Evolutionary conservation across 495 filamentous ascomycete genomes (phyloP), one percentile per base, ranked within the genome.

Genomic region (Lasiosphaeria ovina): DNA sequence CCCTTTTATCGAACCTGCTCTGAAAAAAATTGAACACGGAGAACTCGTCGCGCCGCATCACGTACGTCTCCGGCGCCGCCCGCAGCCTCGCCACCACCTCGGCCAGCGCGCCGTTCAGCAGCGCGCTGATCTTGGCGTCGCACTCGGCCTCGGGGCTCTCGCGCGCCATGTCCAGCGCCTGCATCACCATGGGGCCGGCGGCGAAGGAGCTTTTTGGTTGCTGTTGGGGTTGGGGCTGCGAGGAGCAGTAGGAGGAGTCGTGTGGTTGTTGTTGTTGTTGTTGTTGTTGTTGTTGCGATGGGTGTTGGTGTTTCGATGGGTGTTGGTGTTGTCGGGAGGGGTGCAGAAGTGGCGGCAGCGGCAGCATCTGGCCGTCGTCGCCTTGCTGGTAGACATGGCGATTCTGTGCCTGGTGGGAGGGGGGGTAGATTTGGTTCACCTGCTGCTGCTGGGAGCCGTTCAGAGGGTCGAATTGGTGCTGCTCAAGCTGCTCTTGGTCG

Each of bases 21-120:
- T 87, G 83, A 69, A 85, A 91, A 67, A 85, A 92, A 71, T 85
- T 93, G 80, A 92, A 91, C 34, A 94, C 77, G 14, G 88, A 82
- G 62, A 91, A 92, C 69, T 94, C 89, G 64, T 89, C 81, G 55
- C 78, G 76, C 9, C 72, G 82, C 72, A 93, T 83, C 14, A 92
- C 66, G 70, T 91, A 92, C 7, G 70, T 70, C n/a, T 81, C 72
- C 4, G 85, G 87, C 42, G 85, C 72, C 4, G 74, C 75, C 55
- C 84, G 62, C 33, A 94, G 76, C 58, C 79, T 85, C 6, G 59
- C 65, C 89, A 88, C 91, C 51, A 92, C 77, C 33, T 81, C 77
- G 3, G 64, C 60, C 24, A 91, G 72, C 31, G 83, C 83, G 33
- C 63, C 62, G 59, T 87, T 82, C 32, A 94, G 81, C 42, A 81